phyloP scores from a whole-genome alignment of 139 green algal genomes.

The Micractinium sp. region DNA sequence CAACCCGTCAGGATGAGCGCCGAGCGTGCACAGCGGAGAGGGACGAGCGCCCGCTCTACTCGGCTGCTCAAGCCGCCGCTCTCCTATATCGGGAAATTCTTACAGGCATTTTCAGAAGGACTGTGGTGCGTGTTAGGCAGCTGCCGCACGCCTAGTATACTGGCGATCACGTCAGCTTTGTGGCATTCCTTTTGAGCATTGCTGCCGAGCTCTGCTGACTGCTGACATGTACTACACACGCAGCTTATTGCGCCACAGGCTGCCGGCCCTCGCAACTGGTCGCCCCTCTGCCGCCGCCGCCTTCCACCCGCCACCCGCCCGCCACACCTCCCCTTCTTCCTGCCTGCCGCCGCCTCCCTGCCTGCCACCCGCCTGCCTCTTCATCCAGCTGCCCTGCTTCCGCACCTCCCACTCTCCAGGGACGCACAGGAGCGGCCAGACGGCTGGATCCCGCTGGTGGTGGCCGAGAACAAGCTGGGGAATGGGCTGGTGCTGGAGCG shows the following conservation, averaged over 20 bases:
- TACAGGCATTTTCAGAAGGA: slow-evolving; percentile 30
- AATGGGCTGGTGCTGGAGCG: slow-evolving; percentile 19
- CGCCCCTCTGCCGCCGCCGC: background rate
- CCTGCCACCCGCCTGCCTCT: background rate
- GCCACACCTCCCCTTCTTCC: background rate
- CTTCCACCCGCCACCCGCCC: background rate
- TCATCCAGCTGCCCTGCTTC: background rate
- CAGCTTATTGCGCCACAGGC: background rate
- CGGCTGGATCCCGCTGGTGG: slow-evolving; percentile 43
- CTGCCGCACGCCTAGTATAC: no score
- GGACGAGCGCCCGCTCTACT: slow-evolving; percentile 1
- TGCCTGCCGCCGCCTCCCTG: background rate
- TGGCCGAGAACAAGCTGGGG: slow-evolving; percentile 57
- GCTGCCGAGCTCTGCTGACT: background rate
- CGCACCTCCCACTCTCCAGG: slow-evolving; percentile 11
- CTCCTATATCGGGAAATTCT: slow-evolving; percentile 30
- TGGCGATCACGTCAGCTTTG: background rate
- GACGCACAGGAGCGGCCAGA: background rate
- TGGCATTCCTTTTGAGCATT: background rate
- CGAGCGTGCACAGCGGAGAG: background rate
- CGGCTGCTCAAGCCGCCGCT: slow-evolving; percentile 30
- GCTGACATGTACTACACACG: no score
- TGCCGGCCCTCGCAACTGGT: background rate
- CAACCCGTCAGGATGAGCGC: no score
- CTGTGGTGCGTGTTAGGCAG: slow-evolving; percentile 8